A percentile compares a stretch with the other conserved stretches of the same genome.
These are phyloP conservation scores for Verbena officinalis DNA, from an alignment of 257 asterid genomes.

Conservation along the genomic window DNA sequence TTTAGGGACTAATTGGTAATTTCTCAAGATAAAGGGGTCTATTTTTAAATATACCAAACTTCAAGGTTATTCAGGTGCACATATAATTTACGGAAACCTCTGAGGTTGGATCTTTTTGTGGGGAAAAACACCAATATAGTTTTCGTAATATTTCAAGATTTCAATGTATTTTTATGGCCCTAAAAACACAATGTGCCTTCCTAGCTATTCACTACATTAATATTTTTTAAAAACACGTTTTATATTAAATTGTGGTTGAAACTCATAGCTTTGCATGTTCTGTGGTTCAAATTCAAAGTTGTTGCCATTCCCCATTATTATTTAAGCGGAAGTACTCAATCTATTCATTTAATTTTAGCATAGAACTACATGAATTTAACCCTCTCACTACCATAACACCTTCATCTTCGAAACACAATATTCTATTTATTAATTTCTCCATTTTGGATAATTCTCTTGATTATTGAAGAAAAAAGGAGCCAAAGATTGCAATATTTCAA, in stretches of 20 bases:
- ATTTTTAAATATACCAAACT: too few species aligned
- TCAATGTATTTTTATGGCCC: too few species aligned
- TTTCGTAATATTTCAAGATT: too few species aligned
- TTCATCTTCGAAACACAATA: neutral
- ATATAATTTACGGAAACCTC: too few species aligned
- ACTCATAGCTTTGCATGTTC: constrained; percentile 38
- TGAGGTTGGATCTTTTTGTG: too few species aligned
- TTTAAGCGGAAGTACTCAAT: constrained; percentile 29
- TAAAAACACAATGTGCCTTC: too few species aligned
- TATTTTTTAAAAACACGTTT: neutral
- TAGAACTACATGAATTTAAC: neutral
- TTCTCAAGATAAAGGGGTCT: too few species aligned
- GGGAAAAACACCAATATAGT: too few species aligned
- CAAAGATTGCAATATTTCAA: neutral
- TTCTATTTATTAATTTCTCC: neutral
- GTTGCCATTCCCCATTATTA: constrained; percentile 14
- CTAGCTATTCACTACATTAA: too few species aligned
- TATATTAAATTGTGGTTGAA: constrained; percentile 12
- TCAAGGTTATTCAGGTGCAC: too few species aligned
- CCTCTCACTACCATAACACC: constrained; percentile 8
- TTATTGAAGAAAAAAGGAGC: neutral
- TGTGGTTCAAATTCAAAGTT: constrained; percentile 34
- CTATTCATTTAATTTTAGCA: neutral
- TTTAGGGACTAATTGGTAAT: too few species aligned
- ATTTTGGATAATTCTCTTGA: neutral